These are phyloP conservation scores for Rhodotorula toruloides DNA, from an alignment of 768 basidiomycete species.

Conservation along the genomic window DNA sequence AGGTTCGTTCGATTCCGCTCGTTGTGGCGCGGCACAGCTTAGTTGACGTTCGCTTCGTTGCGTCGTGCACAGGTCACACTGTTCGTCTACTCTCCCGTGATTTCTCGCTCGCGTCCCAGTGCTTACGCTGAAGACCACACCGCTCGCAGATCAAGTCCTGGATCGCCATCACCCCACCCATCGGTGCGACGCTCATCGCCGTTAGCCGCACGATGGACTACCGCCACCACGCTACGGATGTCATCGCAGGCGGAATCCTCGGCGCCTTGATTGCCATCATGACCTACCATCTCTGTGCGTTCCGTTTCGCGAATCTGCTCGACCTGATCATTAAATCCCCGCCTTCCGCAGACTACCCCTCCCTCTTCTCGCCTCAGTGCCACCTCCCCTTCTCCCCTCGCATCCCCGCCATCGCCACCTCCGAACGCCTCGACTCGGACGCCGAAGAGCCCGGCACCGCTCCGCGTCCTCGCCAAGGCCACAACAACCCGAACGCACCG, in stretches of 20 bases:
- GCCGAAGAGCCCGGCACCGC: background rate
- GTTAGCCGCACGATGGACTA: constrained; percentile 77
- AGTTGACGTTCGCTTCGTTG: background rate
- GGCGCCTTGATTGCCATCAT: constrained; percentile 69
- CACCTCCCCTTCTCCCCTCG: constrained; percentile 36
- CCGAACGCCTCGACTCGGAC: background rate
- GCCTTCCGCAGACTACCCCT: constrained; percentile 23
- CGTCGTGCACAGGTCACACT: constrained; percentile 46
- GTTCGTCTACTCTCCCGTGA: too few relatives aligned
- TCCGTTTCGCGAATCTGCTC: background rate
- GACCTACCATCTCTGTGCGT: constrained; percentile 55
- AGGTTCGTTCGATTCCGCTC: constrained; percentile 35
- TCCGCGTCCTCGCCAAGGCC: too few relatives aligned
- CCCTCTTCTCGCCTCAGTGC: constrained; percentile 18
- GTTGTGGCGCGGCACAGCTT: constrained; percentile 1
- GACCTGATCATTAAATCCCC: background rate
- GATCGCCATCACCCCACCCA: constrained; percentile 70
- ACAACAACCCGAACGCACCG: too few relatives aligned
- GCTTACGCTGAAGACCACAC: too few relatives aligned
- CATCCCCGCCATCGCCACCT: constrained; percentile 15
- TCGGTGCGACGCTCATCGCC: constrained; percentile 58
- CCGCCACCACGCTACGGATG: constrained; percentile 53
- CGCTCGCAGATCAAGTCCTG: constrained; percentile 82
- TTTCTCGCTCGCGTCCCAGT: too few relatives aligned
- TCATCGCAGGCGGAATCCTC: constrained; percentile 69